phyloP scores from a whole-genome alignment of 768 basidiomycete species.

The Brasilioporus rufonigricans region DNA sequence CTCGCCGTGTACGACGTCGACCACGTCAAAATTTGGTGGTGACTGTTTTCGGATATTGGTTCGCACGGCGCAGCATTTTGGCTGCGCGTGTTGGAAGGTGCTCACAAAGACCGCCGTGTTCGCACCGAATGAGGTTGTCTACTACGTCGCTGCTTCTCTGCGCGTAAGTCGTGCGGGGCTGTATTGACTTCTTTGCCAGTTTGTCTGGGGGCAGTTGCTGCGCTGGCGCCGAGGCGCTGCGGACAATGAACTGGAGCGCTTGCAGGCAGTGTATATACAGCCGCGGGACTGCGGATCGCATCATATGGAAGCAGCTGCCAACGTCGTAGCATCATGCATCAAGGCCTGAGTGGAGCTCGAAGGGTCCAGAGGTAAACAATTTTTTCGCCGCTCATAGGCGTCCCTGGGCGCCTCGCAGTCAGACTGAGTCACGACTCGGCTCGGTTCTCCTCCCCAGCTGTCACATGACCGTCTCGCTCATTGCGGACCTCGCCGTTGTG shows the following conservation, averaged over 20 bases:
- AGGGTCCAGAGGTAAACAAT: neutral
- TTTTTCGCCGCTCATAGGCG: neutral
- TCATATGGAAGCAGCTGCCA: slow-evolving; percentile 1
- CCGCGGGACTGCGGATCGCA: neutral
- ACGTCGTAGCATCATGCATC: neutral
- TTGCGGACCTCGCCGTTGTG: too few species aligned
- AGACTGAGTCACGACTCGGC: neutral
- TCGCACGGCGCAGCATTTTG: slow-evolving; percentile 5
- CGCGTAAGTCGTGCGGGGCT: neutral
- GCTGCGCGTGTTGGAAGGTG: neutral
- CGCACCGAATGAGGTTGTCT: too few species aligned
- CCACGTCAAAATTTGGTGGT: slow-evolving; percentile 22
- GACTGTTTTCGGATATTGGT: neutral
- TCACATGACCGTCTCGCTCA: too few species aligned
- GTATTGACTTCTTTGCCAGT: neutral
- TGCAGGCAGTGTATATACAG: too few species aligned
- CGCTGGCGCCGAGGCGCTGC: neutral
- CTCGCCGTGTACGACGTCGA: slow-evolving; percentile 37
- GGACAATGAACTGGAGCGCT: neutral
- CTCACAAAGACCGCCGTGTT: too few species aligned
- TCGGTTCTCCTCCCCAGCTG: neutral
- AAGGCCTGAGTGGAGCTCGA: neutral
- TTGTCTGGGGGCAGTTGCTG: neutral
- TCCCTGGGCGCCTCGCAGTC: neutral
- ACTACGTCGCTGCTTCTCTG: neutral